Evolutionary conservation across 768 basidiomycete genomes (phyloP), one percentile per base, ranked within the genome.

Genomic region (Mrakia gelida): DNA sequence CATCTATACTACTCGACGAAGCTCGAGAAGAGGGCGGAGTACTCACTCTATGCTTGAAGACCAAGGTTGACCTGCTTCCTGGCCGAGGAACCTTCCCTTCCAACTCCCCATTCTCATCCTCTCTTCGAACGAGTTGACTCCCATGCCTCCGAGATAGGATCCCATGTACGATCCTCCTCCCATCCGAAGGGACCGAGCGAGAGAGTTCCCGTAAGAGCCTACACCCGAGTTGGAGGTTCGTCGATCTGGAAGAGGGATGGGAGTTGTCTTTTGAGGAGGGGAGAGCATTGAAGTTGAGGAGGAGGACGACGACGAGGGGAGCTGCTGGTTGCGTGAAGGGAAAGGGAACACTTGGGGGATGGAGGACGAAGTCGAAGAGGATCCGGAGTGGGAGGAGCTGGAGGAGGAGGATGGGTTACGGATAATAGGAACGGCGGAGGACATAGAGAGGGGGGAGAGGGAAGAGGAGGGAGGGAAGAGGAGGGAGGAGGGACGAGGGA

Each of bases 71-170:
- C 73, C 77, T 43, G 49, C 63, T 28, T 78, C 77, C 26, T 38
- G 54, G 0, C 77, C 77, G 18, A 78, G 61, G 73, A 78, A 78
- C 73, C 52, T 73, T n/a, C 77, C 77, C 73, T 78, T 78, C 77
- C 77, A 78, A 7, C 30, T 41, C 38, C 77, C 77, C 56, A 75
- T 75, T 6, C 49, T 52, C 77, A 78, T 78, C 34, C 61, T 52
- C 43, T 78, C 77, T n/a, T 78, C 77, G 73, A 65, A 65, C 23
- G 59, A 65, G 56, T 63, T 61, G 45, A 78, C 65, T 5, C 75
- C 75, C 32, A 75, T 49, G 15, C 74, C 74, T 21, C 52, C 52
- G 15, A 61, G 26, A 30, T 49, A 75, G 62, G 74, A 75, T 59
- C 59, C 59, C 23, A 59, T 52, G 74, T 32, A 45, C 45, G 30